Evolutionary conservation across 768 basidiomycete genomes (phyloP), one percentile per base, ranked within the genome.

Genomic region (Leccinum variicolor): DNA sequence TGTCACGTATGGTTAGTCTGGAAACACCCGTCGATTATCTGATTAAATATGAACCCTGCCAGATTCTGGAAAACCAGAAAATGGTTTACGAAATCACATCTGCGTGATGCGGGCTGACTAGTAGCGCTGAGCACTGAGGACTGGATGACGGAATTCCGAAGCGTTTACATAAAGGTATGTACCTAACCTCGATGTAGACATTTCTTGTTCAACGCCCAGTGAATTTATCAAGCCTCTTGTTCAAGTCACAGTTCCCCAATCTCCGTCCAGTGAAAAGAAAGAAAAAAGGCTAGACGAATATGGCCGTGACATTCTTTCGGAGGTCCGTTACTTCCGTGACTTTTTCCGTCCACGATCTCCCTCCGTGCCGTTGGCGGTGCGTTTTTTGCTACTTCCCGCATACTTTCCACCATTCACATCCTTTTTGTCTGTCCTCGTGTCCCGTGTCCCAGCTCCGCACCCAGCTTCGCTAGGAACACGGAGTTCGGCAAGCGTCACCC

Each of bases 331-430:
- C 50, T 57, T 65, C 28, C 69, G 65, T 53, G 61, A 52, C 53
- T 23, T 71, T 58, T 71, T 71, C 19, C 49, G 26, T 23, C 31
- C 55, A n/a, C 52, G 53, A 50, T 52, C 56, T 14, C 45, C 63
- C 14, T 54, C 59, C 23, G 15, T 25, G 39, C 39, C 47, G 10
- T 49, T 41, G 14, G 43, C 33, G 19, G 41, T 62, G 56, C 66
- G 65, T 64, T 69, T 70, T 53, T 25, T 60, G 34, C 50, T 13
- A 48, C 25, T 46, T 9, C 33, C 23, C 14, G 4, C 9, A n/a
- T 52, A 58, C 25, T 31, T 61, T 19, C 34, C 21, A 6, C 15
- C 52, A 47, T 52, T 29, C 8, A 19, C 56, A 31, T 41, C 25
- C 17, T 21, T 34, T 26, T 58, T 45, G n/a, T 43, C 47, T 46